Conservation (phyloP, 2,329 filamentous ascomycete species). For the Pestalotiopsis sp. region DNA sequence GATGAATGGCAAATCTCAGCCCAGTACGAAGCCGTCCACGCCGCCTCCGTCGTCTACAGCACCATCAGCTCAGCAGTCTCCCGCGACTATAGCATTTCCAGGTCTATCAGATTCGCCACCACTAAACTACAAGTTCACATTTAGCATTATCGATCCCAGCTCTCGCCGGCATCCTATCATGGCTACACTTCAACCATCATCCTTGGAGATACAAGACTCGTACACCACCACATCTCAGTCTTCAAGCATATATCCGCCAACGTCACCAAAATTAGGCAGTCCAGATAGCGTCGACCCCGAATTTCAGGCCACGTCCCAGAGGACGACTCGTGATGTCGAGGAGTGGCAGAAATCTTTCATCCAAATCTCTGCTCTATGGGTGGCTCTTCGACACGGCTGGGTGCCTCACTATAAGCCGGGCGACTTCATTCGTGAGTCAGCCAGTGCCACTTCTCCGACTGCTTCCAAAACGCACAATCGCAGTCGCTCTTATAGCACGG, state of each 20-base stretch:
- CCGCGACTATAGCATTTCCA: constrained; percentile 15
- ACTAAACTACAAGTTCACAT: constrained; percentile 66
- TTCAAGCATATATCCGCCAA: constrained; percentile 50
- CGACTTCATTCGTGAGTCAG: constrained; percentile 23
- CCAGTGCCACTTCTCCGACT: not conserved
- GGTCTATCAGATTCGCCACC: constrained; percentile 26
- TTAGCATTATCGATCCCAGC: constrained; percentile 74
- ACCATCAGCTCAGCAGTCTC: constrained; percentile 1
- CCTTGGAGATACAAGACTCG: constrained; percentile 70
- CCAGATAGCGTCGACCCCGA: constrained; percentile 17
- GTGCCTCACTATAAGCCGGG: constrained; percentile 38
- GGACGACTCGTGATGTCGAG: constrained; percentile 42
- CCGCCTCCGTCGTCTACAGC: constrained; percentile 9
- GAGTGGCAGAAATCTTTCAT: constrained; percentile 51
- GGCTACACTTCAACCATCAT: constrained; percentile 65
- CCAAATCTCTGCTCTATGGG: constrained; percentile 54
- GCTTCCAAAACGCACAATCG: not conserved
- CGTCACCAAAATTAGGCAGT: constrained; percentile 33
- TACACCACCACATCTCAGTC: constrained; percentile 63
- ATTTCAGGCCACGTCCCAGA: constrained; percentile 25
- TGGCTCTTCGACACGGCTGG: constrained; percentile 50
- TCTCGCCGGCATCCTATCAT: constrained; percentile 75
- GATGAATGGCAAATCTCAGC: constrained; percentile 30
- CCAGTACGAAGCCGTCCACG: constrained; percentile 20
- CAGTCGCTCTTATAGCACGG: constrained; percentile 14